Evolutionary conservation across 768 basidiomycete genomes (phyloP), one percentile per base, ranked within the genome.

Genomic region (Lyophyllum semitale): DNA sequence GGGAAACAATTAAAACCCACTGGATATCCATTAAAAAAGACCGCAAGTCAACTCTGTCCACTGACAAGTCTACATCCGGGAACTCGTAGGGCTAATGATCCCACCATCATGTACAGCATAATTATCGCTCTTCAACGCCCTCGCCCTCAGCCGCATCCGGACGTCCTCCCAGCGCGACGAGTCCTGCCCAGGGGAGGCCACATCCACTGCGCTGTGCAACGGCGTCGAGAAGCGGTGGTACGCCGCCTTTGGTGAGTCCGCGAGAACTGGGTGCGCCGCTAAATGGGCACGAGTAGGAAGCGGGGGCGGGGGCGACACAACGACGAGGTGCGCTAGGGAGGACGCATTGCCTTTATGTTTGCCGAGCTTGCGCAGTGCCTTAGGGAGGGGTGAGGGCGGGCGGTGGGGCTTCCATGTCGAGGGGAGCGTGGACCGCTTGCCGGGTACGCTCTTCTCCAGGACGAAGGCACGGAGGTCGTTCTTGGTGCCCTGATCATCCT

Each of bases 331-430:
- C 25, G 47, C 32, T 22, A 47, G 44, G 27, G 41, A 29, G 11
- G 48, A 22, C 9, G 54, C 40, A 9, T 40, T 50, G 40, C 53
- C 55, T 33, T 37, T 57, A n/a, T 45, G 47, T 35, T 55, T 61
- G 8, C 38, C 9, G 13, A 30, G 50, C 44, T 45, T 57, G 27
- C 55, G 52, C 33, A 55, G 22, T 4, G 38, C 29, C 18, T 37
- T 27, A 1, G 60, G 63, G 15, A 58, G 32, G 13, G 63, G 63
- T 12, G 60, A 64, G 27, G 60, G 60, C 26, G 58, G 63, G n/a
- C 60, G 56, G 20, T 26, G 51, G 2, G 60, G 63, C 44, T 56
- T 59, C 60, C 60, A 64, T 17, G 51, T 58, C 37, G 60, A 57
- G 7, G 51, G 41, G 43, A 38, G 43, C 35, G 44, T 25, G 6